Conservation (phyloP, 495 filamentous ascomycete species). For the Neurospora africana region DNA sequence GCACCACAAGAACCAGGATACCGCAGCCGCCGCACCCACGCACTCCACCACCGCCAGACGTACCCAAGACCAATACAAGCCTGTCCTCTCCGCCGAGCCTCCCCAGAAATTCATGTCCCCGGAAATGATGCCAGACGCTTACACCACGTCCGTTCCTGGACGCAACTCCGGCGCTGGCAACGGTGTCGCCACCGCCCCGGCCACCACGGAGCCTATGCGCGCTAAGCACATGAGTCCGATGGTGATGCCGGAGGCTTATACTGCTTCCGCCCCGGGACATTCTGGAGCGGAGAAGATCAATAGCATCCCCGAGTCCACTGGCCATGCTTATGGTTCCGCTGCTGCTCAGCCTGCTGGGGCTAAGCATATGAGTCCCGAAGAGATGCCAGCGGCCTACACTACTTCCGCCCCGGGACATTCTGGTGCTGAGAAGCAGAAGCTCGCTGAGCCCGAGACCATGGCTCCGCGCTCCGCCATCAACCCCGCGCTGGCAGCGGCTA, state of each 20-base stretch:
- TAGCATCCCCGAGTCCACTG: not conserved
- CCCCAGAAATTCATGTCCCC: conserved; percentile 9
- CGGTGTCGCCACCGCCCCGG: not conserved
- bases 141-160: conserved; percentile 1
- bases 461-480: not conserved
- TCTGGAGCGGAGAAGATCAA: not conserved
- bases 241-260: not conserved
- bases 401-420: not conserved
- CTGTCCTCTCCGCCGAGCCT: not conserved
- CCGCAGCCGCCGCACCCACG: not conserved
- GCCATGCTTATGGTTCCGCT: not conserved
- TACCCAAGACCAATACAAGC: not conserved
- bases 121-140: conserved; percentile 12
- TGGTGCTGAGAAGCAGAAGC: not conserved
- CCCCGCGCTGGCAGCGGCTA: conserved; percentile 5
- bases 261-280: not conserved
- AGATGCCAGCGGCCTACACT: not conserved
- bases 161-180: not conserved
- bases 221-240: conserved; percentile 1
- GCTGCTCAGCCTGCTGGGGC: not conserved
- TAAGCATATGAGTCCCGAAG: not conserved
- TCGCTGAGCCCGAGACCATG: not conserved
- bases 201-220: not conserved
- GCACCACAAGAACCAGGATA: not conserved
- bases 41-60: not conserved